Evolutionary conservation across 2,329 filamentous ascomycete species (phyloP), one percentile per base, ranked within the genome.

Genomic region (Colletotrichum tropicicola): DNA sequence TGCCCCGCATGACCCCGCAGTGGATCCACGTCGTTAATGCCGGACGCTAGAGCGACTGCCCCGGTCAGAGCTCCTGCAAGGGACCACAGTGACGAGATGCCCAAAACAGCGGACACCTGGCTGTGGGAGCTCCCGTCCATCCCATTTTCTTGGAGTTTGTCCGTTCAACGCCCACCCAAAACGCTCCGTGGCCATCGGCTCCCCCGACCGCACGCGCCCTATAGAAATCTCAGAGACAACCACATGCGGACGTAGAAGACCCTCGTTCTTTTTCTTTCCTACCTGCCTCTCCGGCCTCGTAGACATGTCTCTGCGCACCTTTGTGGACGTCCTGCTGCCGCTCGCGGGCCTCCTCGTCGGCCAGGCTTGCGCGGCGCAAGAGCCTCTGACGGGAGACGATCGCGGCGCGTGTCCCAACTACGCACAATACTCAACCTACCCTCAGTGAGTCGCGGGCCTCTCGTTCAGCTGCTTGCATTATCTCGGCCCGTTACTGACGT

Each of bases 341-440:
- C 41, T 72, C 25, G 23, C 59, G 43, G 49, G 60, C 67, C 69
- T 68, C 55, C 63, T 37, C 66, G 53, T 13, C 68, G 59, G 23
- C 57, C 60, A 43, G 68, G 69, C 49, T 67, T 53, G 45, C 30
- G 59, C 65, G 19, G 52, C 48, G 23, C 65, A 68, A 59, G 49
- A 65, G 44, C 65, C 65, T 35, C 49, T 65, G 25, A 53, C 54
- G 4, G 59, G 52, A 9, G 61, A 65, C 13, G 68, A 72, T 19
- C 71, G 72, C 10, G 71, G 67, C 10, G 75, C 76, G 23, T 82
- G 80, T 55, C 80, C 80, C 3, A 75, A 82, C 49, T 82, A 82
- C 68, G 74, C 74, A 5, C 69, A 69, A 30, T 82, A 82, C 62
- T 75, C 80, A 17, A 66, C 73, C 10, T 74, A 74, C 62, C 67